Conservation (phyloP, 768 basidiomycete species). For the Kwoniella sp. region DNA sequence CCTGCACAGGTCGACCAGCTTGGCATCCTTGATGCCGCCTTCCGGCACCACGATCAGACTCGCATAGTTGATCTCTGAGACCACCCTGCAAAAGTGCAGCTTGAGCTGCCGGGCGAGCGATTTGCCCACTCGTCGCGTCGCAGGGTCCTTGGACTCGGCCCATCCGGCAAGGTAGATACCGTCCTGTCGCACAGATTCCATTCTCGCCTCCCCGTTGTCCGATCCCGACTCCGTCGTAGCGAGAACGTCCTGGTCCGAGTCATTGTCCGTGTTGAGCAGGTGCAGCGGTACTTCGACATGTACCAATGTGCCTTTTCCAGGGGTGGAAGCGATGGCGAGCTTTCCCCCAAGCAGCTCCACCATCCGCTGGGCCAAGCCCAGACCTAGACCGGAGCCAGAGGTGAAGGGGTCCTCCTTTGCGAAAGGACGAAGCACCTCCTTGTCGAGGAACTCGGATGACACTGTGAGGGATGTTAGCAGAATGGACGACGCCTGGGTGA, state of each 20-base stretch:
- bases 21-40: background rate
- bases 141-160: conserved; percentile 13
- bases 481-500: background rate
- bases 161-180: conserved; percentile 26
- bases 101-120: conserved; percentile 32
- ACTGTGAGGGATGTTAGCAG: conserved; percentile 11
- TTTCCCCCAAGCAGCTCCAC: conserved; percentile 47
- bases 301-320: conserved; percentile 37
- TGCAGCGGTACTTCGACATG: conserved; percentile 42
- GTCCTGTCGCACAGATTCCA: conserved; percentile 17
- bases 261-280: conserved; percentile 31
- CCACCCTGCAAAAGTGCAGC: conserved; percentile 30
- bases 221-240: background rate
- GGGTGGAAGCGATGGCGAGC: conserved; percentile 35
- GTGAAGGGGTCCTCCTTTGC: conserved; percentile 40
- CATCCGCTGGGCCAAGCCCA: conserved; percentile 43
- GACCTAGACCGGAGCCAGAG: conserved; percentile 42
- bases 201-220: background rate
- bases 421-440: conserved; percentile 34
- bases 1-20: conserved; percentile 18
- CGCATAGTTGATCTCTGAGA: conserved; percentile 26
- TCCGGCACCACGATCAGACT: conserved; percentile 33
- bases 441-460: conserved; percentile 39
- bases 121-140: conserved; percentile 28
- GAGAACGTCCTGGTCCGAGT: conserved; percentile 27